Percentiles rank a stretch among this genome's conserved stretches.
Conservation (phyloP, 2,329 filamentous ascomycete species). For the Diaporthe ampelina region DNA sequence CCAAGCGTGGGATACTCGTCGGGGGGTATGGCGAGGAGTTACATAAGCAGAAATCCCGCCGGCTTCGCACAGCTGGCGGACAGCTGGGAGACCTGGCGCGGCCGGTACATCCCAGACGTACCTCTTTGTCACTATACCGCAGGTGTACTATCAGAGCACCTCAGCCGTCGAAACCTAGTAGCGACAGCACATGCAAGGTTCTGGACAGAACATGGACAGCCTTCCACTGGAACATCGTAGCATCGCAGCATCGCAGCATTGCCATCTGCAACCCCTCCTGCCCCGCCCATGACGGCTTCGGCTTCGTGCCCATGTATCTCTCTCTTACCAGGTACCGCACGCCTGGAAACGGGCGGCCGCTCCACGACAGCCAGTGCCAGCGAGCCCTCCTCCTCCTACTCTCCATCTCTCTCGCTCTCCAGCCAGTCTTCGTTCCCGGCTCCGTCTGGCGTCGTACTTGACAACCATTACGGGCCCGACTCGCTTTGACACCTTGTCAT, state of each 20-base stretch:
- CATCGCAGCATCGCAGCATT: slow-evolving; percentile 16
- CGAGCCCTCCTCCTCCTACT: background rate
- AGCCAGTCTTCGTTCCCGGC: background rate
- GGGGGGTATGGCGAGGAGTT: background rate
- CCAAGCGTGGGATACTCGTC: background rate
- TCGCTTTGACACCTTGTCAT: slow-evolving; percentile 34
- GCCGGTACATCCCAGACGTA: background rate
- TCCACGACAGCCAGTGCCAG: background rate
- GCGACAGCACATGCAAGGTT: slow-evolving; percentile 5
- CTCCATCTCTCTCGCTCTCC: background rate
- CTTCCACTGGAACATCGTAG: slow-evolving; percentile 20
- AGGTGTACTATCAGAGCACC: slow-evolving; percentile 11
- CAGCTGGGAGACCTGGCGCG: background rate
- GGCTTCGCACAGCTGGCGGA: background rate
- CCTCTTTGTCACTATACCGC: slow-evolving; percentile 20
- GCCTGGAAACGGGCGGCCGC: slow-evolving; percentile 30
- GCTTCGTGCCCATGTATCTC: background rate
- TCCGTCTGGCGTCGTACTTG: slow-evolving; percentile 21
- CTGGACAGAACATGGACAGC: slow-evolving; percentile 18
- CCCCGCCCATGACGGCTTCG: background rate
- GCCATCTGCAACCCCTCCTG: slow-evolving; percentile 31
- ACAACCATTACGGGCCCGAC: slow-evolving; percentile 7
- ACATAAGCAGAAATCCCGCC: background rate
- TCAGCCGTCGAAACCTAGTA: slow-evolving; percentile 2
- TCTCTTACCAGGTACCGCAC: slow-evolving; percentile 24